Conservation (phyloP, 768 basidiomycete genomes). For the Agaricus sinodeliciosus region DNA sequence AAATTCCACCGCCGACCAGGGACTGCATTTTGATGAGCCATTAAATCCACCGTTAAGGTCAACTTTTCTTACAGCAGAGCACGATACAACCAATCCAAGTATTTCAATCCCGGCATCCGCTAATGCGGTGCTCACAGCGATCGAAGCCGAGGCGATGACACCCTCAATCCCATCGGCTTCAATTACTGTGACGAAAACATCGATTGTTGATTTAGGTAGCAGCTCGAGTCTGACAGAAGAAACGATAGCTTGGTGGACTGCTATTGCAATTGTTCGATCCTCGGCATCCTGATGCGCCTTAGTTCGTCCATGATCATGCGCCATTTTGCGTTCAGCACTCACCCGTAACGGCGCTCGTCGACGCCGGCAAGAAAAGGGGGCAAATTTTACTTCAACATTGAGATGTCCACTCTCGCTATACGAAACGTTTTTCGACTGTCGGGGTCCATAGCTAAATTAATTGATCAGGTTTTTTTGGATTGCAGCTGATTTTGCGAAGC, state of each 20-base stretch:
- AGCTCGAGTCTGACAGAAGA: slow-evolving; percentile 83
- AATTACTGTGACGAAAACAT: slow-evolving; percentile 84
- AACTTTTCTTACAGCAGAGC: slow-evolving; percentile 55
- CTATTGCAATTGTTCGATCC: slow-evolving; percentile 75
- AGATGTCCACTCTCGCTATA: slow-evolving; percentile 87
- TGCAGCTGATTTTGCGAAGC: slow-evolving; percentile 2
- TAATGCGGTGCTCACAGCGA: slow-evolving; percentile 86
- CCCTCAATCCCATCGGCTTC: slow-evolving; percentile 92
- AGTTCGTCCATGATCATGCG: slow-evolving; percentile 13
- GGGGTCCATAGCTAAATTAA: slow-evolving; percentile 67
- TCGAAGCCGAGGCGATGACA: slow-evolving; percentile 77
- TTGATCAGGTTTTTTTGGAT: slow-evolving; percentile 7
- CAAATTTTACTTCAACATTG: slow-evolving; percentile 95
- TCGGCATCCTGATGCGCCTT: slow-evolving; percentile 74
- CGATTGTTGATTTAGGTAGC: slow-evolving; percentile 91
- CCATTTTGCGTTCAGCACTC: slow-evolving; percentile 22
- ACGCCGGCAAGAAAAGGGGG: slow-evolving; percentile 81
- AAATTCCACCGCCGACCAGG: slow-evolving; percentile 47
- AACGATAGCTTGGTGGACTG: slow-evolving; percentile 79
- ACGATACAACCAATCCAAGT: slow-evolving; percentile 80
- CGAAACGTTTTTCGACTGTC: slow-evolving; percentile 70
- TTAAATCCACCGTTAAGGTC: neutral
- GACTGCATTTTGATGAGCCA: slow-evolving; percentile 35
- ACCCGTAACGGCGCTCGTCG: slow-evolving; percentile 85
- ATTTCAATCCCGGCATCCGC: slow-evolving; percentile 93